Base-by-base conservation (phyloP, 305 asterid species). In the Fraxinus nigra region DNA sequence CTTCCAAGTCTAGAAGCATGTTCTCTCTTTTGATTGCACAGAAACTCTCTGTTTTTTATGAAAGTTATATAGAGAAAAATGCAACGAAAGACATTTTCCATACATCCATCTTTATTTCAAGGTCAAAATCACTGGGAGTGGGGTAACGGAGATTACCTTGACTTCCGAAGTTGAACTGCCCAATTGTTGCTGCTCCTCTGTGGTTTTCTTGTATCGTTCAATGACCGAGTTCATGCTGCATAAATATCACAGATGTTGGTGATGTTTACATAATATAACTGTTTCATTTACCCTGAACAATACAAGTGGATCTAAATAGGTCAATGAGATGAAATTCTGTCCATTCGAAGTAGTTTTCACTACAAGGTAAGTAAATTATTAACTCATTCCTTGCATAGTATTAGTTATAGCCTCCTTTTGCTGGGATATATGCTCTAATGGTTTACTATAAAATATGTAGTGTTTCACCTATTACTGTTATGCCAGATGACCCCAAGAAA, bases 121-220 rank as follows among this genome's bases (percentile, higher is more conserved):
- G 69, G 18, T 34, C 35, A 67, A 34, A 75, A 24, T 11, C 18
- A 37, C 65, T 72, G 48, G 37, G 33, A 81, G 43, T 18, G 24
- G 72, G 38, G 34, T 70, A 43, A 8, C 34, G 80, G 51, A 81
- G 79, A 40, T 83, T 89, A 90, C 93, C 95, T 92, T 85, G 76
- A 90, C 84, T 83, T 92, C 91, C 11, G 94, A 88, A 51, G 81
- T 22, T 73, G 92, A 86, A 84, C 86, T 87, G 14, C 84, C 82
- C 73, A 81, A 82, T 75, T 80, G 92, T 24, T 84, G 86, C 76
- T 84, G 83, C 69, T 85, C 88, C 79, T 85, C 94, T 78, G 87
- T 91, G 46, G 89, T 83, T 77, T 90, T 92, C 59, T 83, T 78
- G 85, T 90, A 90, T 63, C 94, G 85, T 35, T 92, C 95, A 43